Evolutionary conservation across 2,329 filamentous ascomycete genomes (phyloP), one percentile per base, ranked within the genome.

Genomic region (Fusarium equiseti): DNA sequence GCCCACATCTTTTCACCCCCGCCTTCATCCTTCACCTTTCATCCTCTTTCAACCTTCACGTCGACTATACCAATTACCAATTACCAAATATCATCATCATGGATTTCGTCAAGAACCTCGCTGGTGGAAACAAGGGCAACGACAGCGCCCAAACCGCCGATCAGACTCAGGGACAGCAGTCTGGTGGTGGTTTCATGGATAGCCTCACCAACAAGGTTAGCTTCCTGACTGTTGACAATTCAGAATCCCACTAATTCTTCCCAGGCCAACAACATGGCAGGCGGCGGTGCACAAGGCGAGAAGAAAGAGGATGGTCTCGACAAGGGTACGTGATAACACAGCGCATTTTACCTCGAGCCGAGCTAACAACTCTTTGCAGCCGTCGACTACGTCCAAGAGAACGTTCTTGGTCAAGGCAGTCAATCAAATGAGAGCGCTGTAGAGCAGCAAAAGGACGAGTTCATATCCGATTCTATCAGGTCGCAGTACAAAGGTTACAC

Each of bases 361-460:
- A 35, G 12, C 24, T 49, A 11, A 46, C 16, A 32, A 22, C 3
- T 8, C 8, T 0, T 13, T 11, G 6, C 45, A 95, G 93, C 88
- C 55, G 84, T 95, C 83, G 93, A 96, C 80, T 89, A 87, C 70
- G 87, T 94, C 26, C 93, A 97, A 81, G 89, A 96, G 81, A 89
- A 92, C 70, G 82, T 94, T 78, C 77, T 96, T 18, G 89, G 89
- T 40, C 83, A 89, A 72, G 93, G 93, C 20, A 77, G 87, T 49
- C 93, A 96, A 83, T 83, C 87, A 81, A 92, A 93, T 78, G 91
- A 91, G 80, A 85, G 80, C 53, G 93, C 93, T 8, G 77, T 89
- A 22, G 93, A 97, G 82, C 93, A 97, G 82, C 91, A 91, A 74
- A 95, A 95, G 83, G 93, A 96, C 78, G 91, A 93, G 80, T 84